Evolutionary conservation across 2,329 filamentous ascomycete species (phyloP), one percentile per base, ranked within the genome.

Genomic region (Monosporascus sp.): DNA sequence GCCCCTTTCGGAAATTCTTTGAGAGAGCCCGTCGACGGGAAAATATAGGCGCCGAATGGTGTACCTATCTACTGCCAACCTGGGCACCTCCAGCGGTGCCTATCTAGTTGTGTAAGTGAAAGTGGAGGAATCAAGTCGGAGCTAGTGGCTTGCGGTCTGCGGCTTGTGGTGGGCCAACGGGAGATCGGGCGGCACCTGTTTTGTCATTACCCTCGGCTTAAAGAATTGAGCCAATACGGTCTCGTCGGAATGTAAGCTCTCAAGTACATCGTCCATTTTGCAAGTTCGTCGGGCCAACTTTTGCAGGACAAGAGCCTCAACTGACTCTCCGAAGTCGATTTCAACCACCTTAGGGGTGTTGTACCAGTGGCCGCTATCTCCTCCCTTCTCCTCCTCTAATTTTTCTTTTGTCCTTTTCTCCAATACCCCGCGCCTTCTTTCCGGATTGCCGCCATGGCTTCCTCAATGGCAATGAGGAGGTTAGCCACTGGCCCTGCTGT

Each of bases 381-480:
- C 49, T 54, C 55, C 46, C 49, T 53, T 55, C 49, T 53, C 52
- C 40, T 45, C 50, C 22, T 46, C 48, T 47, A 27, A 24, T 45
- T 46, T 46, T 46, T 9, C 40, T 20, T 43, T 43, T 24, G 40
- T 43, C 19, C 40, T 43, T 9, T 20, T 43, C 31, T 35, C 11
- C 31, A 27, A 27, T 35, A 35, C 31, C 31, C 31, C 14, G 24
- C 24, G 7, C 31, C 43, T 46, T 16, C 5, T 11, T 35, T 14
- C 31, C 31, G 31, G 9, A 14, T 14, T 35, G n/a, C 40, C 52
- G 69, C 60, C 65, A 85, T 80, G 76, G 81, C 83, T 72, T 82
- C 82, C 70, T 81, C 80, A 74, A 82, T 85, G 76, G 80, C 81
- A 69, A 74, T 84, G 78, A 81, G 82, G 72, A 80, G 80, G 71